Conservation (phyloP, 495 filamentous ascomycete genomes). For the Penicillium steckii region DNA sequence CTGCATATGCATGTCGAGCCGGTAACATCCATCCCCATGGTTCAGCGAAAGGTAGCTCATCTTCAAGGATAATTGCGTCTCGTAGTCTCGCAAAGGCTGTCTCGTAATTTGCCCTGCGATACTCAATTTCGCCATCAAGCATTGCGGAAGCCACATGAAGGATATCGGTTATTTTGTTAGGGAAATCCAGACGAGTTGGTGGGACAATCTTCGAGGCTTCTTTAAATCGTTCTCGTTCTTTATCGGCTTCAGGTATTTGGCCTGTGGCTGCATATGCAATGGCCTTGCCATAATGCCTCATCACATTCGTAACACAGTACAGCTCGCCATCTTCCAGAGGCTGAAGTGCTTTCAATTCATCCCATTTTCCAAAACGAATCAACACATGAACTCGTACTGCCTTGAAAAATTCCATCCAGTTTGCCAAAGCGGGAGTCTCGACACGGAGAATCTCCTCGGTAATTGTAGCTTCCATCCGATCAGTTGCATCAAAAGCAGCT, state of each 20-base stretch:
- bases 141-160: conserved; percentile 55
- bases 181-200: conserved; percentile 47
- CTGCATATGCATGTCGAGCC: conserved; percentile 61
- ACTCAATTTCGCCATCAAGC: conserved; percentile 64
- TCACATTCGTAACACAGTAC: conserved; percentile 56
- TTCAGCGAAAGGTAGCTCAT: conserved; percentile 57
- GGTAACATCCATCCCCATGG: conserved; percentile 70
- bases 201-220: conserved; percentile 45
- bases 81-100: conserved; percentile 50
- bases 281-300: conserved; percentile 57
- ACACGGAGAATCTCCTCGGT: conserved; percentile 56
- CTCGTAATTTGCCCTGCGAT: conserved; percentile 52
- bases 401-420: conserved; percentile 64
- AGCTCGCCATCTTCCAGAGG: conserved; percentile 50
- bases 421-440: conserved; percentile 61
- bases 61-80: conserved; percentile 47
- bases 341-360: conserved; percentile 47
- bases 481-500: conserved; percentile 52
- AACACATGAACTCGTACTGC: conserved; percentile 58
- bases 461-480: conserved; percentile 50
- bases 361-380: conserved; percentile 65
- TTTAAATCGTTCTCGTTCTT: conserved; percentile 41
- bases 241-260: conserved; percentile 39
- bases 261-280: conserved; percentile 54
- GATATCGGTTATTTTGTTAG: conserved; percentile 55